Evolutionary conservation across 164 flowering plant species (phyloP).

Genomic region (Saururus chinensis): DNA sequence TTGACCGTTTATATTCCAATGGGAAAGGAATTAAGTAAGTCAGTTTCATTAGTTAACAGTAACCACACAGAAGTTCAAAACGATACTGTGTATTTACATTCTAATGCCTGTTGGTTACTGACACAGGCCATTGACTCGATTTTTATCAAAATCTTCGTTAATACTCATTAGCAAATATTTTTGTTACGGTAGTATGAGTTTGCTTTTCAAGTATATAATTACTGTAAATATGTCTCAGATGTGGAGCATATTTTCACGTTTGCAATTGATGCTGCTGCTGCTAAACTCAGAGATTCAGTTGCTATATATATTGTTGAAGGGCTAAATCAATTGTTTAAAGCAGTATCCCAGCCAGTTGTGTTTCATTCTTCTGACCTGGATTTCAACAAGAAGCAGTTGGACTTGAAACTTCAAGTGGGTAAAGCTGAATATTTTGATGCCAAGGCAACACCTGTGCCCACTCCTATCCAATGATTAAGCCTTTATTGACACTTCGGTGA

Average conservation of each 20-base stretch:
- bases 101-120: background rate
- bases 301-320: slow-evolving; percentile 43
- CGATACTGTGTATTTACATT: too few relatives aligned
- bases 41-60: background rate
- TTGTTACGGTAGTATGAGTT: background rate
- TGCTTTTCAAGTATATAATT: background rate
- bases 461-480: slow-evolving; percentile 34
- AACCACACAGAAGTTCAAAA: too few relatives aligned
- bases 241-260: slow-evolving; percentile 27
- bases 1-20: slow-evolving; percentile 51
- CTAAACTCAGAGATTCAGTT: slow-evolving; percentile 47
- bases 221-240: slow-evolving; percentile 27
- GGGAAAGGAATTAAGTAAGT: slow-evolving; percentile 8
- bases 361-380: slow-evolving; percentile 45
- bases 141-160: too few relatives aligned
- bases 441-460: slow-evolving; percentile 35
- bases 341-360: slow-evolving; percentile 31
- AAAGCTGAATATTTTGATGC: slow-evolving; percentile 15
- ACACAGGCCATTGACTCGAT: background rate
- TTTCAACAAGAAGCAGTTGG: slow-evolving; percentile 24
- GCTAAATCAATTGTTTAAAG: slow-evolving; percentile 19
- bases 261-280: slow-evolving; percentile 38
- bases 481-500: slow-evolving; percentile 14
- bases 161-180: background rate
- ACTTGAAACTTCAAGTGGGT: slow-evolving; percentile 17